These are phyloP conservation scores for Aspergillus cavernicola DNA, from an alignment of 495 filamentous ascomycete species.

Conservation along the genomic window DNA sequence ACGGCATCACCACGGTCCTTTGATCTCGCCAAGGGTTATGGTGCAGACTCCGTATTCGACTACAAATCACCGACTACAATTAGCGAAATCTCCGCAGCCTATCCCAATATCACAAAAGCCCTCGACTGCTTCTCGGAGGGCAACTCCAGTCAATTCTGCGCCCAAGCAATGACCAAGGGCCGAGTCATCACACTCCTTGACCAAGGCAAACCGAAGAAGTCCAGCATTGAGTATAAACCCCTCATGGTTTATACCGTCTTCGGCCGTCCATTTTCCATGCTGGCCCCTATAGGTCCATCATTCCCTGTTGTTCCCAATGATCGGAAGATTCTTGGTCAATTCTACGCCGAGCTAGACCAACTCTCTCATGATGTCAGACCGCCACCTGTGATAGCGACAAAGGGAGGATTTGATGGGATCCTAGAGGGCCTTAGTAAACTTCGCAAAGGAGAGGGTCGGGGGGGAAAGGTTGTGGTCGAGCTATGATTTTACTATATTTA, in stretches of 20 bases:
- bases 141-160: slow-evolving; percentile 19
- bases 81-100: background rate
- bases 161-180: slow-evolving; percentile 10
- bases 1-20: slow-evolving; percentile 32
- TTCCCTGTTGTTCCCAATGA: slow-evolving; percentile 15
- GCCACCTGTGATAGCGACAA: background rate
- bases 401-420: background rate
- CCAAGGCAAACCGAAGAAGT: slow-evolving; percentile 7
- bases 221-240: slow-evolving; percentile 12
- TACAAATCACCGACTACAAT: slow-evolving; percentile 1
- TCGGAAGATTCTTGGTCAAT: background rate
- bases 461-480: no score
- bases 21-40: slow-evolving; percentile 30
- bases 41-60: slow-evolving; percentile 34
- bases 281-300: slow-evolving; percentile 20
- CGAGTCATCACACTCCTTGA: slow-evolving; percentile 20
- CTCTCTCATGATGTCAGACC: background rate
- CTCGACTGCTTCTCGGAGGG: slow-evolving; percentile 26
- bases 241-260: slow-evolving; percentile 21
- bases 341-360: background rate
- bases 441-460: no score
- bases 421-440: background rate
- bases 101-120: slow-evolving; percentile 17
- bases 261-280: slow-evolving; percentile 15
- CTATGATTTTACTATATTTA: no score